Base-by-base conservation (phyloP, 345 rosid genomes). In the Camelina neglecta region DNA sequence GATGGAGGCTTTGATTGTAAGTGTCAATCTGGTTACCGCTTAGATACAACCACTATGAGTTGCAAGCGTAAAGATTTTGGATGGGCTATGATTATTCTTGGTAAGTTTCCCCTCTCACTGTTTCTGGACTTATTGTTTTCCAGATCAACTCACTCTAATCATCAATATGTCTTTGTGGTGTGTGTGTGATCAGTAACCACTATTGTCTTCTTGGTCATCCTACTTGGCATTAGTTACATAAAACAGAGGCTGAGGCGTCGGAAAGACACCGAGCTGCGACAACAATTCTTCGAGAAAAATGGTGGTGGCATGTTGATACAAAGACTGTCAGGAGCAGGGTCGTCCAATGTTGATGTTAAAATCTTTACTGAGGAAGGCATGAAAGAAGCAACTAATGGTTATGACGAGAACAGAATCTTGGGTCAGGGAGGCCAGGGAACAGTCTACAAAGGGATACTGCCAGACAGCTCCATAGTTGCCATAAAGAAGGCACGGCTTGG, bases 361-460 rank as follows among this genome's bases (percentile, higher is more conserved):
- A 68, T 77, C 3, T 82, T 79, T 72, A 61, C 76, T 6, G 79
- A 64, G 4, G 60, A 76, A 55, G 59, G 70, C 11, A 81, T 82
- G 61, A 60, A 75, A 7, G 44, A n/a, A 69, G 80, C 82, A 23
- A 74, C 82, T 1, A 74, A 66, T 20, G 67, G 56, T 65, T 81
- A 78, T 48, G 70, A 70, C 0, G 74, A 78, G 1, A 74, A 20
- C 8, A 64, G 63, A 51, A 74, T 81, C 73, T 0, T 69, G 2
- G 82, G 84, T 1, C 45, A 71, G 16, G 84, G 84, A 44, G 82
- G 84, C 9, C 77, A 73, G 13, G 84, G 84, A 20, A 77, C 79
- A 26, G 81, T 81, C 2, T 81, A 81, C 81, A 81, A 64, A 74
- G 81, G 81, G 13, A 64, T 48, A 31, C 33, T 81, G 0, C 23